phyloP scores from a whole-genome alignment of 139 green algal genomes.

The Chlamydomonas incerta region DNA sequence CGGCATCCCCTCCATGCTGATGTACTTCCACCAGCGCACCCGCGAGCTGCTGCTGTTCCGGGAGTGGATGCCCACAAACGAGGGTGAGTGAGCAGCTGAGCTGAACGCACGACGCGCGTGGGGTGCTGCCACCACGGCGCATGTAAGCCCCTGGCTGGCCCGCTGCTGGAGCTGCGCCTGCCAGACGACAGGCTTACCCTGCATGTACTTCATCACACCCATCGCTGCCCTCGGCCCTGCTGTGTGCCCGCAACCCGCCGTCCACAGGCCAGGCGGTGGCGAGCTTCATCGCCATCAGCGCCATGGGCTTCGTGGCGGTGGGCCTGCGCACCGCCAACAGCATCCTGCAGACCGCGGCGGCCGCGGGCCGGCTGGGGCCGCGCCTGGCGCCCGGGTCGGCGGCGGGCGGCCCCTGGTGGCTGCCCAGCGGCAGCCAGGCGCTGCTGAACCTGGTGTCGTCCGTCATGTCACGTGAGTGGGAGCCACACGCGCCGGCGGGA shows the following conservation, averaged over 20 bases:
- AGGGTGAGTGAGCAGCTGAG: constrained; percentile 28
- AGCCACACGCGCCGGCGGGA: too few species aligned
- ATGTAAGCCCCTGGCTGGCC: too few species aligned
- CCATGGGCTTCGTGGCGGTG: constrained; percentile 33
- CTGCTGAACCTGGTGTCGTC: background rate
- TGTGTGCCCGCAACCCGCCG: too few species aligned
- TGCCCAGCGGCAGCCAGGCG: constrained; percentile 14
- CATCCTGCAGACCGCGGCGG: constrained; percentile 4
- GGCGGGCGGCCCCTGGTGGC: background rate
- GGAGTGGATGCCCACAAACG: constrained; percentile 52
- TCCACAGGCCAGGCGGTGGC: constrained; percentile 30
- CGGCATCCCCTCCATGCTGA: constrained; percentile 60
- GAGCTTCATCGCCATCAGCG: constrained; percentile 28
- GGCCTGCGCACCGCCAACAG: constrained; percentile 23
- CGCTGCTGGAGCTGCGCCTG: too few species aligned
- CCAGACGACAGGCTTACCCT: too few species aligned
- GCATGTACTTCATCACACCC: too few species aligned
- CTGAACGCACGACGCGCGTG: too few species aligned
- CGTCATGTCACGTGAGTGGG: constrained; percentile 16
- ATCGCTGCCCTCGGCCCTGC: too few species aligned
- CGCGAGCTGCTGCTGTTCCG: constrained; percentile 56
- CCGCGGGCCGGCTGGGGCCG: background rate
- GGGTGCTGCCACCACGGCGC: too few species aligned
- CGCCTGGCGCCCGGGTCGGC: background rate
- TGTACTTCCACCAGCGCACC: constrained; percentile 64